Evolutionary conservation across 2,329 filamentous ascomycete genomes (phyloP), one percentile per base, ranked within the genome.

Genomic region (Fusarium caatingaense): DNA sequence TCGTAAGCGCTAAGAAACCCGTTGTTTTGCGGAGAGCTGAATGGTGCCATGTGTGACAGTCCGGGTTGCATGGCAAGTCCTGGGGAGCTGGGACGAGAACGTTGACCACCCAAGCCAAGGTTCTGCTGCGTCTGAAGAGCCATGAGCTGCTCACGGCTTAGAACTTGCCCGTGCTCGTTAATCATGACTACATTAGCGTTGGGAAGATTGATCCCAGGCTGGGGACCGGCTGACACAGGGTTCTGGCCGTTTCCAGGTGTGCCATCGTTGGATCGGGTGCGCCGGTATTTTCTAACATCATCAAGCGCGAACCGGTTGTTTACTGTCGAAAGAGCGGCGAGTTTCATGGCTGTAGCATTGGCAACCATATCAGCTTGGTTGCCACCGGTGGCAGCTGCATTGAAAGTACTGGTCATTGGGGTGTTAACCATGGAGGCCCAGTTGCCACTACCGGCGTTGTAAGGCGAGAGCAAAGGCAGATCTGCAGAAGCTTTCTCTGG

Each of bases 371-470:
- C 96, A 18, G 94, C 94, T 79, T 98, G 94, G 59, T 87, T 90
- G 48, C 84, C 85, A 42, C 84, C 82, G 41, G 82, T 82, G 71
- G 87, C 79, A 56, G 71, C 74, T 18, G 85, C 82, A 69, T 87
- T 91, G 80, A 98, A 99, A 72, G 91, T 95, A 42, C 93, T 84
- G 8, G 95, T 93, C 92, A 98, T 97, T 4, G 96, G 96, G 4
- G 96, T 99, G 82, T 97, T 98, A 69, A 97, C 91, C 92, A 98
- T 97, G 11, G 96, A 98, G 25, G 96, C 96, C 96, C 96, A 99
- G 84, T 96, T 98, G 60, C 93, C 93, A 78, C 93, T 93, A 55
- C 91, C 88, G 37, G 91, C 86, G 66, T 88, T 89, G 68, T 91
- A 95, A 0, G 96, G 96, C 20, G 96, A 98, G 62, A 99, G 85